Evolutionary conservation across 1,284 basidiomycete genomes (phyloP).

Genomic region (Hemileia vastatrix): DNA sequence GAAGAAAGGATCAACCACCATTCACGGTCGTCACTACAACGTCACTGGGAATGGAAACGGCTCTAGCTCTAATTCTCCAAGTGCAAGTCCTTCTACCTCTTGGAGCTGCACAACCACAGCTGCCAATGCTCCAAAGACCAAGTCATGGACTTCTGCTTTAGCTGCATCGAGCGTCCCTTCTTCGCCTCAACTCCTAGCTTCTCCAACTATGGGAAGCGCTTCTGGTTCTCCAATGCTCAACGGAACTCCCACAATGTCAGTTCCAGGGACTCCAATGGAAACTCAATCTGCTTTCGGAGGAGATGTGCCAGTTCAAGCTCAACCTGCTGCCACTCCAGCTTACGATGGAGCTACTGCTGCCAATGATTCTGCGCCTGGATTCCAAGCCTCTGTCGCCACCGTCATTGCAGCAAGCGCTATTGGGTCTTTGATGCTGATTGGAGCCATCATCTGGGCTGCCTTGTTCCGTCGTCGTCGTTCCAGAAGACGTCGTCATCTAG

Average conservation of each 20-base stretch:
- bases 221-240: neutral
- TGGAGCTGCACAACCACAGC: neutral
- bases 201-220: neutral
- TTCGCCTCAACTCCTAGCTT: neutral
- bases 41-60: neutral
- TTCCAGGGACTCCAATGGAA: neutral
- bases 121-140: neutral
- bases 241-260: neutral
- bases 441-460: neutral
- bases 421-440: neutral
- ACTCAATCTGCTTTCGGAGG: neutral
- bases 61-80: neutral
- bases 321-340: neutral
- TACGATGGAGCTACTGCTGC: neutral
- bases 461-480: neutral
- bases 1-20: neutral
- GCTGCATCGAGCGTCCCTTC: neutral
- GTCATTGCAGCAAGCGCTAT: neutral
- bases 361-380: neutral
- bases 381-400: neutral
- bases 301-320: neutral
- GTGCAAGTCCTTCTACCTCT: neutral
- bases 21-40: neutral
- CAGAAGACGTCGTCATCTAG: neutral
- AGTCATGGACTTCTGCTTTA: neutral